These are phyloP conservation scores for Moesziomyces globuligerus DNA, from an alignment of 1,284 basidiomycete genomes.

Conservation along the genomic window DNA sequence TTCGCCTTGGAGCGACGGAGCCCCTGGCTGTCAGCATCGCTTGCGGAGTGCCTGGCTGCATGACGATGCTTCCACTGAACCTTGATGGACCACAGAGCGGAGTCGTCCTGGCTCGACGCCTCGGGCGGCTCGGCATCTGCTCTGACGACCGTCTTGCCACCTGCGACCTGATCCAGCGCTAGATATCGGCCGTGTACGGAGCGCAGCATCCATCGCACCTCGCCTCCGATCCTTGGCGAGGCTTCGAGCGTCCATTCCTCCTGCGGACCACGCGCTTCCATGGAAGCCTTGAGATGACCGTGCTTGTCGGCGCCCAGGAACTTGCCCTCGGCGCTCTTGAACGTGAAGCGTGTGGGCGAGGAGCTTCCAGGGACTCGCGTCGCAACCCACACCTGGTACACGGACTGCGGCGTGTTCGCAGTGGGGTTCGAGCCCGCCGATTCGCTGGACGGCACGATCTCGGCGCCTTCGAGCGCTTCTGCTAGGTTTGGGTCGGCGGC, in stretches of 20 bases:
- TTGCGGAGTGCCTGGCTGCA: slow-evolving; percentile 24
- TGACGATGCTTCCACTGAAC: slow-evolving; percentile 63
- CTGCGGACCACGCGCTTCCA: slow-evolving; percentile 60
- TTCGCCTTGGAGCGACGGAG: slow-evolving; percentile 13
- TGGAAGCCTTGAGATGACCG: slow-evolving; percentile 39
- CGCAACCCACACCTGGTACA: slow-evolving; percentile 62
- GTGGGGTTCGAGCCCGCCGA: not conserved
- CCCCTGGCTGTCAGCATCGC: slow-evolving; percentile 3
- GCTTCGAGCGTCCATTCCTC: slow-evolving; percentile 53
- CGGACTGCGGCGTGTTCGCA: slow-evolving; percentile 41
- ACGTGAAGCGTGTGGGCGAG: slow-evolving; percentile 40
- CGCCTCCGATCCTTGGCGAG: not conserved
- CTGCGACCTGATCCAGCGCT: slow-evolving; percentile 37
- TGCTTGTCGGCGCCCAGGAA: slow-evolving; percentile 52
- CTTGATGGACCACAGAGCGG: slow-evolving; percentile 34
- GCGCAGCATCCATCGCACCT: slow-evolving; percentile 21
- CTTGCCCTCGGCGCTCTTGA: slow-evolving; percentile 57
- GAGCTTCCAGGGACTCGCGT: slow-evolving; percentile 38
- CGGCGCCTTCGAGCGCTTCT: slow-evolving; percentile 35
- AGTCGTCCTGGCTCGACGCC: slow-evolving; percentile 6
- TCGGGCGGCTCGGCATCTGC: slow-evolving; percentile 35
- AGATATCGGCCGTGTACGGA: slow-evolving; percentile 51
- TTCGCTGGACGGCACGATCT: slow-evolving; percentile 19
- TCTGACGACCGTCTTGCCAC: slow-evolving; percentile 42
- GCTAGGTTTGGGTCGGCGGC: slow-evolving; percentile 31